These are phyloP conservation scores for Coccomyxa sp. DNA, from an alignment of 139 green algal genomes.

Conservation along the genomic window DNA sequence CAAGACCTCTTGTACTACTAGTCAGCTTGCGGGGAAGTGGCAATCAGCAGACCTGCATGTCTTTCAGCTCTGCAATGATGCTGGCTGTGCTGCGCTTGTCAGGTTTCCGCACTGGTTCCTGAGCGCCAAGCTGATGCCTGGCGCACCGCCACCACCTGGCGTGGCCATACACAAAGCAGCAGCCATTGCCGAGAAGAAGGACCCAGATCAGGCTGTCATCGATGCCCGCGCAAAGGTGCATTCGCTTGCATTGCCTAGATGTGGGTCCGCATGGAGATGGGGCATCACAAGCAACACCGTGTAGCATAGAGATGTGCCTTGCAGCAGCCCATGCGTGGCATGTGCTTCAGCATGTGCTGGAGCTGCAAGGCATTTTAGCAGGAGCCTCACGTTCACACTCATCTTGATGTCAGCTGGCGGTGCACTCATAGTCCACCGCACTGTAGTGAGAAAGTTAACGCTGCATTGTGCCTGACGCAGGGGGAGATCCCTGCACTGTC, in stretches of 20 bases:
- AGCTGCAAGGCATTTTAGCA: background rate
- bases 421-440: background rate
- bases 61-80: no score
- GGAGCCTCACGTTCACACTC: background rate
- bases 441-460: background rate
- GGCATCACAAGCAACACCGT: background rate
- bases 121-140: conserved; percentile 19
- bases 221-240: conserved; percentile 35
- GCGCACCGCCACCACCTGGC: conserved; percentile 27
- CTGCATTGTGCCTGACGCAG: background rate
- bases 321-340: background rate
- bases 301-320: background rate
- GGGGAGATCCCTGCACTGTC: conserved; percentile 42
- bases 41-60: no score
- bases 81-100: no score
- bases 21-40: no score
- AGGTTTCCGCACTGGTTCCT: conserved; percentile 42
- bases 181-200: conserved; percentile 38
- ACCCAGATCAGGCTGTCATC: conserved; percentile 45
- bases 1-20: no score
- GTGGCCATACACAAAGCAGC: conserved; percentile 29
- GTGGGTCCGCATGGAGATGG: background rate
- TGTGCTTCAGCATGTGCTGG: no score
- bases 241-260: background rate
- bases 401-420: background rate